Conservation (phyloP, 2,329 filamentous ascomycete species). For the Scytalidium sp. region DNA sequence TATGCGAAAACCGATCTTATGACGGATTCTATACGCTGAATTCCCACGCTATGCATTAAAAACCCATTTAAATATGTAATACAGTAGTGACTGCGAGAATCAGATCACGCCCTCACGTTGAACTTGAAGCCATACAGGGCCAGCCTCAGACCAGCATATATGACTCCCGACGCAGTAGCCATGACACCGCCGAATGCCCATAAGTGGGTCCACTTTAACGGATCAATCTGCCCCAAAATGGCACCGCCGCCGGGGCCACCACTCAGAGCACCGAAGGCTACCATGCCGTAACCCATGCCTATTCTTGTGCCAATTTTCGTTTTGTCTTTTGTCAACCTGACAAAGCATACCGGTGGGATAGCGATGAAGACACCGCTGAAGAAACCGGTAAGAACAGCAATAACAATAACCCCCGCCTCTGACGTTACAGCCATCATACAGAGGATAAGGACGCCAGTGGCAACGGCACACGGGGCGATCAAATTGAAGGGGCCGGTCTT, state of each 20-base stretch:
- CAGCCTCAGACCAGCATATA: constrained; percentile 5
- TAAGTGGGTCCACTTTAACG: constrained; percentile 7
- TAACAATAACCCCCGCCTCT: constrained; percentile 55
- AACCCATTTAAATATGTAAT: no score
- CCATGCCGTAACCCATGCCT: constrained; percentile 24
- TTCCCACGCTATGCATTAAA: no score
- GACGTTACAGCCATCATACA: constrained; percentile 33
- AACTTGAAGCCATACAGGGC: constrained; percentile 5
- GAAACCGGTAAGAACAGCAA: constrained; percentile 62
- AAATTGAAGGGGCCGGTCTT: constrained; percentile 47
- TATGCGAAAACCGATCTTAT: no score
- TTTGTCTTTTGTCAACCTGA: constrained; percentile 36
- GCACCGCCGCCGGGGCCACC: constrained; percentile 9
- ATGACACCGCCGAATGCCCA: constrained; percentile 10
- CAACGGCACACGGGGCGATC: neutral
- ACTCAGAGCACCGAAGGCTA: constrained; percentile 6
- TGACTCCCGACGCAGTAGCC: constrained; percentile 1
- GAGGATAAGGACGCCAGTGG: constrained; percentile 29
- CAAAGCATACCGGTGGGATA: constrained; percentile 37
- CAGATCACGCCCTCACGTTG: constrained; percentile 8
- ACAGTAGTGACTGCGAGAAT: no score
- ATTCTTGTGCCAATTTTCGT: constrained; percentile 39
- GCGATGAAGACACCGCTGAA: constrained; percentile 42
- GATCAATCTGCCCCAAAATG: constrained; percentile 3
- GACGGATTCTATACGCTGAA: no score